These are phyloP conservation scores for Camptophora hylomeconis DNA, from an alignment of 2,329 filamentous ascomycete genomes.

Conservation along the genomic window DNA sequence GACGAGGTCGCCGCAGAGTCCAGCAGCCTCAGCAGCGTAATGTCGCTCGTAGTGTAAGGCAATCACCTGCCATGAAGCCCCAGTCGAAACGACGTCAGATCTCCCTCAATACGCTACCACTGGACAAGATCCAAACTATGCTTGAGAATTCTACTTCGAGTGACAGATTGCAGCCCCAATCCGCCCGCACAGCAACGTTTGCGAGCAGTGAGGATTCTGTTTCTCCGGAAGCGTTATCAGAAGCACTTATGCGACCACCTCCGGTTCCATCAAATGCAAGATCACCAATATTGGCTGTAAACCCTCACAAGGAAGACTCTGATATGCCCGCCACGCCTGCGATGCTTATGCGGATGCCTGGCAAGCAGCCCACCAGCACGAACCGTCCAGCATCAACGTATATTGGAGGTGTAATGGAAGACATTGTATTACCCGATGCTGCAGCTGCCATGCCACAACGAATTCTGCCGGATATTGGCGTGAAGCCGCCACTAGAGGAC, in stretches of 20 bases:
- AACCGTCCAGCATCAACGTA: no score
- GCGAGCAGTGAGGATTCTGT: slow-evolving; percentile 32
- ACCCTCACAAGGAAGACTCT: slow-evolving; percentile 9
- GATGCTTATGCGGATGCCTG: slow-evolving; percentile 66
- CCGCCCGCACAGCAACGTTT: slow-evolving; percentile 13
- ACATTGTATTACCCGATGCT: slow-evolving; percentile 63
- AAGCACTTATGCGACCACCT: slow-evolving; percentile 37
- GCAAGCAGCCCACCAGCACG: slow-evolving; percentile 27
- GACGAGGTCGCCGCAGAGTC: slow-evolving; percentile 27
- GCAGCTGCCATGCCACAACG: slow-evolving; percentile 39
- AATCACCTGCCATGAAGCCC: slow-evolving; percentile 31
- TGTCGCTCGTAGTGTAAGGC: slow-evolving; percentile 24
- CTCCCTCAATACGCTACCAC: slow-evolving; percentile 12
- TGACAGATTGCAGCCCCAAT: slow-evolving; percentile 16
- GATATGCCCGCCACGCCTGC: slow-evolving; percentile 67
- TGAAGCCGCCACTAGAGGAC: slow-evolving; percentile 25
- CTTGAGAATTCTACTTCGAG: slow-evolving; percentile 24
- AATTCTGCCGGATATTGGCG: slow-evolving; percentile 38
- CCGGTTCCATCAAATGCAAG: slow-evolving; percentile 32
- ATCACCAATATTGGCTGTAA: slow-evolving; percentile 16
- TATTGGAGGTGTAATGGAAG: slow-evolving; percentile 46
- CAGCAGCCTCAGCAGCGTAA: slow-evolving; percentile 23
- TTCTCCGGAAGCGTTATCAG: slow-evolving; percentile 36
- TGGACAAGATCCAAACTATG: slow-evolving; percentile 23
- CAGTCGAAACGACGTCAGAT: slow-evolving; percentile 25